A percentile compares a stretch with the other conserved stretches of the same genome.
These are phyloP conservation scores for Verticillium alfalfae DNA, from an alignment of 2,329 filamentous ascomycete species.

Conservation along the genomic window DNA sequence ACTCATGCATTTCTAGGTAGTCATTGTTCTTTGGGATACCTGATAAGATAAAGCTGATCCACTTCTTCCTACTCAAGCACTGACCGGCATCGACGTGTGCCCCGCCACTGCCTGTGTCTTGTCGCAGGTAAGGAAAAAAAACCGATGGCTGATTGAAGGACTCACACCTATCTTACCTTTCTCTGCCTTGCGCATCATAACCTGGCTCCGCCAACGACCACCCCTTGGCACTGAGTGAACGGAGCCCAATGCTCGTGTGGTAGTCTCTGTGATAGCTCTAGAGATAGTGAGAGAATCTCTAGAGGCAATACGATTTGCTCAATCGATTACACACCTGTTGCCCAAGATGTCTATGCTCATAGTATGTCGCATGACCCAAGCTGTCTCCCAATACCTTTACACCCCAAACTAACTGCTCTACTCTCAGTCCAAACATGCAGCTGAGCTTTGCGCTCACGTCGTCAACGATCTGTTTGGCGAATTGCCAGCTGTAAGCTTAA, in stretches of 20 bases:
- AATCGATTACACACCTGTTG: constrained; percentile 26
- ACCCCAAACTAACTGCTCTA: constrained; percentile 15
- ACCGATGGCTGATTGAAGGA: background rate
- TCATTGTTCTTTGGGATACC: too few relatives aligned
- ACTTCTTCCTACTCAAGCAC: too few relatives aligned
- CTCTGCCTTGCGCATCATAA: background rate
- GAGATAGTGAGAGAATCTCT: constrained; percentile 75
- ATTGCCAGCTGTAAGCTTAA: constrained; percentile 72
- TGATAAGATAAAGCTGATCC: too few relatives aligned
- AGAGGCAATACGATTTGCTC: constrained; percentile 49
- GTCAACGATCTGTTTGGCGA: constrained; percentile 88
- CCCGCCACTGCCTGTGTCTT: background rate
- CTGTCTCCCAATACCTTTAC: background rate
- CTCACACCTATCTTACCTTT: background rate
- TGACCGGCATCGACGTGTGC: background rate
- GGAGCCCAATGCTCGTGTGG: constrained; percentile 53
- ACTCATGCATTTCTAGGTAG: too few relatives aligned
- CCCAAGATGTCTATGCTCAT: constrained; percentile 27
- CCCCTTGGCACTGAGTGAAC: background rate
- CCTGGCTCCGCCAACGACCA: background rate
- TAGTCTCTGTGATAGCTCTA: constrained; percentile 70
- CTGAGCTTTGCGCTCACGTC: constrained; percentile 85
- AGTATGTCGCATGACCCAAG: constrained; percentile 34
- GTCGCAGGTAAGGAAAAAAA: background rate
- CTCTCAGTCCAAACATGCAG: constrained; percentile 63